phyloP scores from a whole-genome alignment of 257 asterid genomes.

The Linderniella brevidens region DNA sequence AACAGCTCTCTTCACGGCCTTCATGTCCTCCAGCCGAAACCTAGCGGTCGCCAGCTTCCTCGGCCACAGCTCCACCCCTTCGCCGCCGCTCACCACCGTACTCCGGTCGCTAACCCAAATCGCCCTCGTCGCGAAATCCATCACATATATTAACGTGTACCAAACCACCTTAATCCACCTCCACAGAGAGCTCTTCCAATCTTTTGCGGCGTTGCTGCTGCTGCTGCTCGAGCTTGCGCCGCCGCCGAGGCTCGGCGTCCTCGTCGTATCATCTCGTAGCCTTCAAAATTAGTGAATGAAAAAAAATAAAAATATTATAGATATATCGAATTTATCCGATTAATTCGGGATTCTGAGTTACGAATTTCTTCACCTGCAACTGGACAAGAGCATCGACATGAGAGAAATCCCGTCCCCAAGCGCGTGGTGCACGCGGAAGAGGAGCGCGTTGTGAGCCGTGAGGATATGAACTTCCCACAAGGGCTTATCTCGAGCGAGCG shows the following conservation, averaged over 20 bases:
- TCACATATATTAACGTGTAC: slow-evolving; percentile 18
- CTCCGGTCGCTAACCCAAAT: slow-evolving; percentile 24
- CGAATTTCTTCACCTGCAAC: slow-evolving; percentile 28
- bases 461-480: slow-evolving; percentile 69
- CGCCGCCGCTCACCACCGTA: slow-evolving; percentile 37
- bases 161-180: slow-evolving; percentile 18
- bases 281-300: too few relatives aligned
- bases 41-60: slow-evolving; percentile 35
- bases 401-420: slow-evolving; percentile 74
- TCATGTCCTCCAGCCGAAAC: slow-evolving; percentile 33
- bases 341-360: too few relatives aligned
- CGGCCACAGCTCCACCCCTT: slow-evolving; percentile 51
- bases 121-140: slow-evolving; percentile 21
- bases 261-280: slow-evolving; percentile 27
- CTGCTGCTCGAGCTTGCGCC: slow-evolving; percentile 13
- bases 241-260: slow-evolving; percentile 22
- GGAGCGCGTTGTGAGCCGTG: slow-evolving; percentile 27
- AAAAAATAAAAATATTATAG: too few relatives aligned
- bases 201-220: slow-evolving; percentile 1
- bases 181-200: slow-evolving; percentile 11
- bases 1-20: slow-evolving; percentile 27
- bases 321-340: too few relatives aligned
- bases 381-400: slow-evolving; percentile 51
- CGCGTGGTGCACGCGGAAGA: slow-evolving; percentile 64
- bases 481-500: slow-evolving; percentile 45